These are phyloP conservation scores for Rhizopus stolonifer DNA, from an alignment of 371 early-diverging fungal genomes.

Conservation along the genomic window DNA sequence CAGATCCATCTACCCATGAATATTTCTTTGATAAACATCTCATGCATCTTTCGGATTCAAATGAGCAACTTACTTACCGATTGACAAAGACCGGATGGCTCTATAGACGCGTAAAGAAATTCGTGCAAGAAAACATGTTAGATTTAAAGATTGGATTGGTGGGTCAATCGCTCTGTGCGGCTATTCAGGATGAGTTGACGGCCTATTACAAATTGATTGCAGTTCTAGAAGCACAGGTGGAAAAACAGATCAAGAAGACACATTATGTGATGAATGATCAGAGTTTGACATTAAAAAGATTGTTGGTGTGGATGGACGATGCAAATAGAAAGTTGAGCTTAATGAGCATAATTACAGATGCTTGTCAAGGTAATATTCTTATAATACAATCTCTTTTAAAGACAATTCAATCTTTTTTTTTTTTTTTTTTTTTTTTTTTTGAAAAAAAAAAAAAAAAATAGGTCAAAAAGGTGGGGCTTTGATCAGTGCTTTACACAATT, in stretches of 20 bases:
- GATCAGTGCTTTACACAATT: constrained; percentile 76
- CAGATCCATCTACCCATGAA: constrained; percentile 42
- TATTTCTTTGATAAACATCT: constrained; percentile 58
- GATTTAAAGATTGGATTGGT: constrained; percentile 57
- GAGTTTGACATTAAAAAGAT: constrained; percentile 74
- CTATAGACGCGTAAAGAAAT: constrained; percentile 58
- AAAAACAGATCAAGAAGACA: constrained; percentile 57
- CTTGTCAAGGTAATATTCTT: constrained; percentile 45
- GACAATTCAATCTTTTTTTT: constrained; percentile 33
- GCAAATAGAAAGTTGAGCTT: constrained; percentile 73
- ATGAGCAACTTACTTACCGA: constrained; percentile 54
- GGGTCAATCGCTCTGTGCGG: constrained; percentile 77
- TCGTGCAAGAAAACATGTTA: constrained; percentile 42
- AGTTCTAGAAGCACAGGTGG: constrained; percentile 77
- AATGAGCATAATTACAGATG: constrained; percentile 67
- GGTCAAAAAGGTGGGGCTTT: constrained; percentile 79
- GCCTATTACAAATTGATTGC: constrained; percentile 88
- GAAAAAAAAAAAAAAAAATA: too few species aligned
- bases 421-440: constrained; percentile 40
- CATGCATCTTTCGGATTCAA: constrained; percentile 55
- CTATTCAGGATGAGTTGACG: constrained; percentile 74
- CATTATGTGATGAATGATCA: constrained; percentile 33
- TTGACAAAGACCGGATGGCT: constrained; percentile 75
- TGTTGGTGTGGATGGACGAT: constrained; percentile 86
- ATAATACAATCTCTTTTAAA: too few species aligned